phyloP scores from a whole-genome alignment of 257 asterid species.

The Solanum microdontum region DNA sequence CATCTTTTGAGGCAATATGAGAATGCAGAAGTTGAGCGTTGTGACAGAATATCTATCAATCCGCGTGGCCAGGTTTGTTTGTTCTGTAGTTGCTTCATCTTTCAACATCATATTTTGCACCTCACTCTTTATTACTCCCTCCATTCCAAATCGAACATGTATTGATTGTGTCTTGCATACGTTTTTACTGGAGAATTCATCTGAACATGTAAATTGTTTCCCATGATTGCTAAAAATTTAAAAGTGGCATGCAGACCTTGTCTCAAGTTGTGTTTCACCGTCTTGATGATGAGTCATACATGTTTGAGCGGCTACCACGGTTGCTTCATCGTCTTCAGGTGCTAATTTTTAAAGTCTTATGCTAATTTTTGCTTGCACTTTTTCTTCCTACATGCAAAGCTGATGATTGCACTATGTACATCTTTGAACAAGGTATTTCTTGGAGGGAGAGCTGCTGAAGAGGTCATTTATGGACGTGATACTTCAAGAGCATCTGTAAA shows the following conservation, averaged over 20 bases:
- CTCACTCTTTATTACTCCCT: not conserved
- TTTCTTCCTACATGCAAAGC: not conserved
- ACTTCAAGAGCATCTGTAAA: slow-evolving; percentile 80
- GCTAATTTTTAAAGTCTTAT: slow-evolving; percentile 1
- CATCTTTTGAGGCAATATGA: slow-evolving; percentile 70
- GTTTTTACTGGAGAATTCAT: not conserved
- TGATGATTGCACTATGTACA: not conserved
- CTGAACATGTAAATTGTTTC: not conserved
- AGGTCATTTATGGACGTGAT: slow-evolving; percentile 77
- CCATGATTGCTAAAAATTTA: not conserved
- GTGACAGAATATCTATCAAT: slow-evolving; percentile 84
- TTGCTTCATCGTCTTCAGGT: slow-evolving; percentile 99
- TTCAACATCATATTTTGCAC: not conserved
- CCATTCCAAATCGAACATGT: not conserved
- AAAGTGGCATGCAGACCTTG: slow-evolving; percentile 46
- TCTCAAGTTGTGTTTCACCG: slow-evolving; percentile 90
- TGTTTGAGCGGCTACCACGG: slow-evolving; percentile 83
- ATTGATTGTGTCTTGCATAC: not conserved
- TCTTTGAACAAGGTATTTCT: slow-evolving; percentile 52
- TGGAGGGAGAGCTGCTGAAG: slow-evolving; percentile 98
- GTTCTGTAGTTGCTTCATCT: not conserved
- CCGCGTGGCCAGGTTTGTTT: slow-evolving; percentile 89
- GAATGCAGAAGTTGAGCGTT: slow-evolving; percentile 73
- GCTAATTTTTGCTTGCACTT: not conserved
- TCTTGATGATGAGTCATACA: slow-evolving; percentile 73